These are phyloP conservation scores for Aphanomyces euteiches DNA, from an alignment of 352 stramenopile genomes.

Conservation along the genomic window DNA sequence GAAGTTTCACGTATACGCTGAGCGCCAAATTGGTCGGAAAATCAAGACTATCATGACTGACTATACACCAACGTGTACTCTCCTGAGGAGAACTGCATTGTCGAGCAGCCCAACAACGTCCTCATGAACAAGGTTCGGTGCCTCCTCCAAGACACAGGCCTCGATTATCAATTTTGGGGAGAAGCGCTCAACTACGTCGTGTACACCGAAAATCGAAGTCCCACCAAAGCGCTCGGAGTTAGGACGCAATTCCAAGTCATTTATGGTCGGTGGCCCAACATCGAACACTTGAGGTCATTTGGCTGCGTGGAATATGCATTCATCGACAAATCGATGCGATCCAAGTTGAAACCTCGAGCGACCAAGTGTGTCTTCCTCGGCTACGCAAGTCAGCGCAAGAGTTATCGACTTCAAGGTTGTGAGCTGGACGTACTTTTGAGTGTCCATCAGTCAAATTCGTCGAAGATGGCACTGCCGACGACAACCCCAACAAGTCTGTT, in stretches of 20 bases:
- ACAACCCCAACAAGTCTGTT: not conserved
- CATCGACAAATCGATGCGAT: slow-evolving; percentile 25
- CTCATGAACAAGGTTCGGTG: slow-evolving; percentile 10
- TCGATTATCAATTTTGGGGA: not conserved
- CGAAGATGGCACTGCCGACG: slow-evolving; percentile 18
- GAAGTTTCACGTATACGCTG: slow-evolving; percentile 16
- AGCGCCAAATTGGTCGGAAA: slow-evolving; percentile 1
- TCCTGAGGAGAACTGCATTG: slow-evolving; percentile 10
- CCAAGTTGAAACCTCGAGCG: slow-evolving; percentile 29
- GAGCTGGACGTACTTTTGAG: not conserved
- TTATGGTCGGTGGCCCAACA: not conserved
- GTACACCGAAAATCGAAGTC: slow-evolving; percentile 12
- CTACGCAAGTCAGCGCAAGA: slow-evolving; percentile 16
- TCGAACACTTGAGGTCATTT: slow-evolving; percentile 32
- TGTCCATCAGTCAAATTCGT: slow-evolving; percentile 19
- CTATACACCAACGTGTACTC: slow-evolving; percentile 8
- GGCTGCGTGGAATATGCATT: slow-evolving; percentile 28
- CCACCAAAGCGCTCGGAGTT: slow-evolving; percentile 10
- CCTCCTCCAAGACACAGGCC: not conserved
- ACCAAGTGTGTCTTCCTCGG: slow-evolving; percentile 24
- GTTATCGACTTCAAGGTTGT: slow-evolving; percentile 16
- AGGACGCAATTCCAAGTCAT: slow-evolving; percentile 22
- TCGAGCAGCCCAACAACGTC: slow-evolving; percentile 9
- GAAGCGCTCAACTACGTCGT: slow-evolving; percentile 16
- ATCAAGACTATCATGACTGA: slow-evolving; percentile 31